Base-by-base conservation (phyloP, 2,329 filamentous ascomycete species). In the Alternaria viburni region DNA sequence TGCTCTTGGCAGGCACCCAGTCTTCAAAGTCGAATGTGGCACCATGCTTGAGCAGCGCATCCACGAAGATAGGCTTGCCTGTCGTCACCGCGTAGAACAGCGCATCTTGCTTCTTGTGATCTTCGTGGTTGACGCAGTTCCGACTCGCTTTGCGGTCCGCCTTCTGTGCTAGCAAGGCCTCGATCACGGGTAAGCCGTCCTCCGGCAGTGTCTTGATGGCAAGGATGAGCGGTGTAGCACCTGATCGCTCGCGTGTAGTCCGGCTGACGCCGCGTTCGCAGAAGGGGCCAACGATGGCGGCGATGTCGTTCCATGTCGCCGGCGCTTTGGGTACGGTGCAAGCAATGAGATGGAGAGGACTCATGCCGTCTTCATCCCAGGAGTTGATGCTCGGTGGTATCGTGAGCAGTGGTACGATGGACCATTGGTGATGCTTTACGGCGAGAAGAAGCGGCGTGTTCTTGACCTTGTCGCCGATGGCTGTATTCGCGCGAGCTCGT, bases 161-260 rank as follows among this genome's bases (percentile, higher is more conserved):
- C 19, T 62, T 69, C 56, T 73, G 65, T 4, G 58, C 55, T 3
- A 79, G 61, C 2, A 78, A 54, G 10, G 64, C 65, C 52, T 79
- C 71, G 5, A 79, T 41, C 11, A 78, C 67, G 2, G 69, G 68
- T 4, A 77, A 7, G 0, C 76, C 77, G 7, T 77, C 71, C 50
- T 74, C 74, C 0, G 74, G 73, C 11, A 78, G 69, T 5, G 62
- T 67, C 23, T 69, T 77, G 36, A 75, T 57, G 3, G 77, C 77
- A 26, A 70, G 61, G 45, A 79, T 79, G n/a, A 79, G 72, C 23
- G 77, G 75, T 10, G 76, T 78, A 0, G 76, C 75, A 8, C 77
- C 77, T 5, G 72, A 73, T 43, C 69, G 63, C 59, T 79, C 74
- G 19, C 77, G 72, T 66, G 78, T 76, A 47, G 70, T 77, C 32